Evolutionary conservation across 2,329 filamentous ascomycete genomes (phyloP).

Genomic region (Amauroascus verrucosus): DNA sequence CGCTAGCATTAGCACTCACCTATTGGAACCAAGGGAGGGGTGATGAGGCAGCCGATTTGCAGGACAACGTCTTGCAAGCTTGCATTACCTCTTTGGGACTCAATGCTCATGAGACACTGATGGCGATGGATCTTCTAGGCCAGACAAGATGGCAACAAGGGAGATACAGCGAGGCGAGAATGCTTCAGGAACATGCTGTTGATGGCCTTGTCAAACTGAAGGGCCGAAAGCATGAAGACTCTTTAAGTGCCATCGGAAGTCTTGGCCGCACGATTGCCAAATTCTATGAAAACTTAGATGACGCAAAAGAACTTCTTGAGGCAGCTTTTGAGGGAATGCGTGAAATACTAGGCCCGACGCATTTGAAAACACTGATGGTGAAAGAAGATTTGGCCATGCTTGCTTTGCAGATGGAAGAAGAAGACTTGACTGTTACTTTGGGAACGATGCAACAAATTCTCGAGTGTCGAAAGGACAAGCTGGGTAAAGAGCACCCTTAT

Average conservation of each 20-base stretch:
- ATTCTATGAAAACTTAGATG: conserved; percentile 9
- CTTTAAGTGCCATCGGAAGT: conserved; percentile 27
- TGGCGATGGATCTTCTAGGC: conserved; percentile 25
- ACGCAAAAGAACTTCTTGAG: conserved; percentile 17
- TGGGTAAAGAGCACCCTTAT: conserved; percentile 29
- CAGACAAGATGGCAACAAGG: conserved; percentile 1
- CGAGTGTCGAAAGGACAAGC: conserved; percentile 15
- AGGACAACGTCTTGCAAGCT: conserved; percentile 15
- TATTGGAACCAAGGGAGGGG: conserved; percentile 14
- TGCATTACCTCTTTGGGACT: conserved; percentile 16
- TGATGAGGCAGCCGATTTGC: conserved; percentile 15
- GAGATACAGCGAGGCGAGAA: neutral
- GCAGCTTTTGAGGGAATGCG: conserved; percentile 17
- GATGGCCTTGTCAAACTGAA: conserved; percentile 15
- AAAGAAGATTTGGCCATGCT: conserved; percentile 19
- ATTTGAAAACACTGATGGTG: conserved; percentile 20
- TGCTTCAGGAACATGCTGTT: neutral
- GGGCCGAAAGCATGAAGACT: conserved; percentile 29
- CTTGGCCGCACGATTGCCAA: conserved; percentile 15
- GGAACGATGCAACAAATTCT: conserved; percentile 15
- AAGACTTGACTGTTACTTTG: conserved; percentile 1
- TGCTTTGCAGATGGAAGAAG: neutral
- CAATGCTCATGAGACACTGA: conserved; percentile 23
- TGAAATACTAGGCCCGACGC: conserved; percentile 18
- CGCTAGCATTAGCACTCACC: conserved; percentile 13